Evolutionary conservation across 1,284 basidiomycete genomes (phyloP).

Genomic region (Limonomyces culmigenus): DNA sequence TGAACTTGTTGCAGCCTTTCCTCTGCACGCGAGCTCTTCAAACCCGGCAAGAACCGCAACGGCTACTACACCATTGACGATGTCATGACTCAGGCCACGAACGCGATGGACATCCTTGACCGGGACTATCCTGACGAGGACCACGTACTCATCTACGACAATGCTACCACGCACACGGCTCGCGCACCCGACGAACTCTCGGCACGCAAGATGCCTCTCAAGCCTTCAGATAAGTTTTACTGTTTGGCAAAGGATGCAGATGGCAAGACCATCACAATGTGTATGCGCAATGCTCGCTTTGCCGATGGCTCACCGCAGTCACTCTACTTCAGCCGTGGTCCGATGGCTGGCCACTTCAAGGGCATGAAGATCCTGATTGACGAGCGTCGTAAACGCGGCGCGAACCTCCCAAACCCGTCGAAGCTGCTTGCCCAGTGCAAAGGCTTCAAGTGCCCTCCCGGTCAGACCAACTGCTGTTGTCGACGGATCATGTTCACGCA

Average conservation of each 20-base stretch:
- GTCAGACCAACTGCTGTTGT: conserved; percentile 10
- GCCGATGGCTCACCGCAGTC: conserved; percentile 1
- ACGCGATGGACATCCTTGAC: conserved; percentile 16
- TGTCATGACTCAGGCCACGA: conserved; percentile 12
- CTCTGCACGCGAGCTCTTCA: conserved; percentile 11
- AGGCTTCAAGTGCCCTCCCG: conserved; percentile 10
- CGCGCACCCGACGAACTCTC: conserved; percentile 14
- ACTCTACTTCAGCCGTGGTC: conserved; percentile 3
- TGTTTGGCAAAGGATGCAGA: no score
- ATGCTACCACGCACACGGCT: conserved; percentile 19
- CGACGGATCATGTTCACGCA: conserved; percentile 11
- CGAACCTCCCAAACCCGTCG: no score
- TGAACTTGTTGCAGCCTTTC: no score
- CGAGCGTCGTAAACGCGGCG: no score
- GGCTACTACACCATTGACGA: conserved; percentile 18
- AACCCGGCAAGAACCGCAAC: conserved; percentile 15
- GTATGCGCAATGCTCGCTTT: background rate
- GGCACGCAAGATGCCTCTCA: conserved; percentile 14
- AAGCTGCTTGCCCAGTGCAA: conserved; percentile 7
- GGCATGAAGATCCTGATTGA: conserved; percentile 18
- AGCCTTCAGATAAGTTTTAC: conserved; percentile 4
- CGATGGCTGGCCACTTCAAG: conserved; percentile 15
- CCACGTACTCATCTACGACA: conserved; percentile 19
- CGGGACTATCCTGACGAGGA: conserved; percentile 10
- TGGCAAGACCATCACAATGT: conserved; percentile 6